phyloP scores from a whole-genome alignment of 768 basidiomycete genomes.

The Clathrus columnatus region DNA sequence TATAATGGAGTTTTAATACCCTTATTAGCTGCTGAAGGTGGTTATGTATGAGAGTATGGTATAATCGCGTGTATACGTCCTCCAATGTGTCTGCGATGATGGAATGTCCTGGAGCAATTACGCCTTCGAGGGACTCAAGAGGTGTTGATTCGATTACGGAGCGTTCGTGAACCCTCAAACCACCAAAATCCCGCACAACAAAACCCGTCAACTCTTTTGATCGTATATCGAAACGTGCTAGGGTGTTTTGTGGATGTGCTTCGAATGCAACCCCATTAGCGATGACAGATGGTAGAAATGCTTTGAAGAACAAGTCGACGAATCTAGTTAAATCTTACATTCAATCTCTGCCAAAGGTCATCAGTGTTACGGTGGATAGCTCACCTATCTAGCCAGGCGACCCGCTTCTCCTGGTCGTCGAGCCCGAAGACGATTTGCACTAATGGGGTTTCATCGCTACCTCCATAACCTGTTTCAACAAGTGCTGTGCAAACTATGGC shows the following conservation, averaged over 20 bases:
- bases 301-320: conserved; percentile 40
- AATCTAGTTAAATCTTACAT: conserved; percentile 27
- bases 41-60: conserved; percentile 51
- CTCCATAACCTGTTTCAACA: conserved; percentile 46
- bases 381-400: conserved; percentile 44
- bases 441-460: conserved; percentile 30
- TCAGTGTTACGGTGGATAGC: not conserved
- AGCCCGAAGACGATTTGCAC: conserved; percentile 43
- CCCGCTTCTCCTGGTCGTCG: conserved; percentile 40
- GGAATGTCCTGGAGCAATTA: conserved; percentile 19
- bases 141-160: conserved; percentile 39
- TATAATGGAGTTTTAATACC: conserved; percentile 48
- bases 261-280: conserved; percentile 52
- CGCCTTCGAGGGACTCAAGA: not conserved
- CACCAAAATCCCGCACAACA: conserved; percentile 51
- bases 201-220: conserved; percentile 46
- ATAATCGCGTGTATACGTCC: conserved; percentile 49
- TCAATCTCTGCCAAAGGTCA: conserved; percentile 6
- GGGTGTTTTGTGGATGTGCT: conserved; percentile 51
- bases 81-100: conserved; percentile 43
- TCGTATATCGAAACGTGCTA: conserved; percentile 41
- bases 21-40: conserved; percentile 53
- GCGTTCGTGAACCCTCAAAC: conserved; percentile 42
- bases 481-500: conserved; percentile 50
- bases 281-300: conserved; percentile 46